Conservation (phyloP, 148 eudicot genomes). For the Persicaria tinctoria region DNA sequence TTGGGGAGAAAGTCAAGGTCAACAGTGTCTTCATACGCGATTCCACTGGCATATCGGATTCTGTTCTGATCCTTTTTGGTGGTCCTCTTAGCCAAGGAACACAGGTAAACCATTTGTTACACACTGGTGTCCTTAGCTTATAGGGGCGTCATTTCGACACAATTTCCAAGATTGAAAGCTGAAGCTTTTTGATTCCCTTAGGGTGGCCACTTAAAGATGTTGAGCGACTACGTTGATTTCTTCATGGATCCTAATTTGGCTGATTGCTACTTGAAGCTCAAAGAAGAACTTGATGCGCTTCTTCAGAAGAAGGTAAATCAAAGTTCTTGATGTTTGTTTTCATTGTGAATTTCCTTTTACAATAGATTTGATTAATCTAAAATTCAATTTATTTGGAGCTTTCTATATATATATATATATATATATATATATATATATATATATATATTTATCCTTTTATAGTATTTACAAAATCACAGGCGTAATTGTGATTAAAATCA, state of each 20-base stretch:
- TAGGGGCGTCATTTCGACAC: neutral
- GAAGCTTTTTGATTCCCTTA: constrained; percentile 13
- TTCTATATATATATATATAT: neutral
- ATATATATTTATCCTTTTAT: neutral
- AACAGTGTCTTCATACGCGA: constrained; percentile 93
- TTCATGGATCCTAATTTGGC: constrained; percentile 90
- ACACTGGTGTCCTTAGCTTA: neutral
- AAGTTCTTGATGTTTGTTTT: neutral
- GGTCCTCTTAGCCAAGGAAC: constrained; percentile 64
- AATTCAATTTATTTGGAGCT: too few relatives aligned
- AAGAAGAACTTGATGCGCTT: constrained; percentile 75
- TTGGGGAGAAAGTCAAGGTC: constrained; percentile 96
- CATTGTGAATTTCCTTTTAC: neutral
- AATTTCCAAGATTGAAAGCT: neutral
- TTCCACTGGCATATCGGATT: constrained; percentile 95
- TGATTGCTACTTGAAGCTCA: constrained; percentile 80
- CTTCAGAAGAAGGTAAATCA: constrained; percentile 64
- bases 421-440: too few relatives aligned
- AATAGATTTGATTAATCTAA: neutral
- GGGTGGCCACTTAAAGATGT: constrained; percentile 91
- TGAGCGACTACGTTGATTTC: constrained; percentile 87
- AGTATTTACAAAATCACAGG: neutral
- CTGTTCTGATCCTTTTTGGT: constrained; percentile 87
- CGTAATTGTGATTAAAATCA: neutral
- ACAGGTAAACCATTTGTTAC: constrained; percentile 38